Percentiles rank a stretch among this genome's conserved stretches.
phyloP scores from a whole-genome alignment of 2,329 filamentous ascomycete genomes.

The Monilinia fructigena region DNA sequence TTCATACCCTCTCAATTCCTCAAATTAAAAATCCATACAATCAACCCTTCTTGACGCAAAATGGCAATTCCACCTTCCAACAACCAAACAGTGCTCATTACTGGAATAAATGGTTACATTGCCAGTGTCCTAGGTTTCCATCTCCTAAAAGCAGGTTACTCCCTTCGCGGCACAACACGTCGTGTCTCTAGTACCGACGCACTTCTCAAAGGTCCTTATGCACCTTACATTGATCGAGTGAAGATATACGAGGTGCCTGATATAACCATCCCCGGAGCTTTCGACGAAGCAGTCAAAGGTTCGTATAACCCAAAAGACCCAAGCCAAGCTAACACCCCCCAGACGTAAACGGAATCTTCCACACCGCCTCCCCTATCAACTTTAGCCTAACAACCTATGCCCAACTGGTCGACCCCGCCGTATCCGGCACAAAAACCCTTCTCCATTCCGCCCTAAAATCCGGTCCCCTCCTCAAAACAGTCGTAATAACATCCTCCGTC shows the following conservation, averaged over 20 bases:
- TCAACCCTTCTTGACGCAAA: background rate
- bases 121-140: conserved; percentile 36
- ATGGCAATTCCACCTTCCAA: conserved; percentile 35
- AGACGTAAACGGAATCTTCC: conserved; percentile 39
- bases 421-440: conserved; percentile 35
- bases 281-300: conserved; percentile 38
- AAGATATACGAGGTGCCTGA: conserved; percentile 36
- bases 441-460: conserved; percentile 39
- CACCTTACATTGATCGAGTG: conserved; percentile 34
- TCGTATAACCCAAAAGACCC: background rate
- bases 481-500: conserved; percentile 45
- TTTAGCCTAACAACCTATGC: conserved; percentile 39
- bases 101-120: conserved; percentile 41
- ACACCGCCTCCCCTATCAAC: conserved; percentile 39
- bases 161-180: conserved; percentile 38
- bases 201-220: conserved; percentile 36
- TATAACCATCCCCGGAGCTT: conserved; percentile 37
- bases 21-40: background rate
- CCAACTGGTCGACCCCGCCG: conserved; percentile 33
- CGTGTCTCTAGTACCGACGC: conserved; percentile 29
- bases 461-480: conserved; percentile 42
- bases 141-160: conserved; percentile 38
- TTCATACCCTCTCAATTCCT: background rate
- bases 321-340: background rate
- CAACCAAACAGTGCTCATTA: conserved; percentile 38